These are phyloP conservation scores for Boletus huronensis DNA, from an alignment of 768 basidiomycete species.

Conservation along the genomic window DNA sequence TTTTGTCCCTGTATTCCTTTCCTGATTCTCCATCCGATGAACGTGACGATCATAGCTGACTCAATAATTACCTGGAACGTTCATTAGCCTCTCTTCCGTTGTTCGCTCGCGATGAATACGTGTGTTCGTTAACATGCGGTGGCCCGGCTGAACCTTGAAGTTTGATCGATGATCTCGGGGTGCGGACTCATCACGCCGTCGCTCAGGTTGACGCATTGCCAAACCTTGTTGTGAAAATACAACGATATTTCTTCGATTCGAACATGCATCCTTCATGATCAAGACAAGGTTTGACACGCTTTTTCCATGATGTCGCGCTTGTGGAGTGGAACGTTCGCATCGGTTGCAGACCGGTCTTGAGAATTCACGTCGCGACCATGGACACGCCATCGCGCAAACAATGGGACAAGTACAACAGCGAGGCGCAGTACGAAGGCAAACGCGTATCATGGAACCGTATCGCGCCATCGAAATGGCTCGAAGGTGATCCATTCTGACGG, in stretches of 20 bases:
- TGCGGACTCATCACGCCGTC: not conserved
- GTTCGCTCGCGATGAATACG: not conserved
- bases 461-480: not conserved
- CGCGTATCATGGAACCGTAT: not conserved
- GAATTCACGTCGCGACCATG: not conserved
- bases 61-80: not conserved
- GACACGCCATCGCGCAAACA: not conserved
- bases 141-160: not conserved
- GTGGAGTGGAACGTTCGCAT: not conserved
- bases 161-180: not conserved
- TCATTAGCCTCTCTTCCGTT: not conserved
- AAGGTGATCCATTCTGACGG: not conserved
- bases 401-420: not conserved
- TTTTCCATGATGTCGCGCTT: not conserved
- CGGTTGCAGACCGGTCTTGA: not conserved
- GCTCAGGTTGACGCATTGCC: not conserved
- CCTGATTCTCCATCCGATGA: slow-evolving; percentile 10
- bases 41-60: not conserved
- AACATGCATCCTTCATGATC: not conserved
- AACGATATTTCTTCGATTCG: not conserved
- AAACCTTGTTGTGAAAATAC: not conserved
- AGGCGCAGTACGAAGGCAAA: not conserved
- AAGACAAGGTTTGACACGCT: not conserved
- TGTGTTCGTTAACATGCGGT: not conserved
- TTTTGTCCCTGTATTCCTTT: slow-evolving; percentile 1